Base-by-base conservation (phyloP, 345 rosid genomes). In the Gossypium raimondii region DNA sequence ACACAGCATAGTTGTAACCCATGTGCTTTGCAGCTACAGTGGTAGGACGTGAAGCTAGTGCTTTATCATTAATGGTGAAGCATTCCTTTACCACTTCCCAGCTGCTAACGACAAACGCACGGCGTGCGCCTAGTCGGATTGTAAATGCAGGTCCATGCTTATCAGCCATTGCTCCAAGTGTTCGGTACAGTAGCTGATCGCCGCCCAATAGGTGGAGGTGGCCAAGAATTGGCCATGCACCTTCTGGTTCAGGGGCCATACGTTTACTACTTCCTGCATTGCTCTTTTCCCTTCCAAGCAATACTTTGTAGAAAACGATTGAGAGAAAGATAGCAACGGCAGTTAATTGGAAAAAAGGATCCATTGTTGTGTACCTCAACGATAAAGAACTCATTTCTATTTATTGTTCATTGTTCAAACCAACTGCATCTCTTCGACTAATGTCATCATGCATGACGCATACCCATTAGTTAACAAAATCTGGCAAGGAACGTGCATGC, bases 51-150 rank as follows among this genome's bases (percentile, higher is more conserved):
- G 72, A 45, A 25, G 72, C 72, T 22, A 68, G 41, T 13, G 72
- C 72, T 29, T 25, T 45, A 14, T 67, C 72, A 68, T 68, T 68
- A n/a, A 41, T 41, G 9, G 81, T 45, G 81, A 75, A 75, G 76
- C 82, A 79, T 57, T 79, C 78, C 65, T 79, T 79, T n/a, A 16
- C 76, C 16, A 75, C 53, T 53, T 75, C 78, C 76, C 82, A 79
- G 59, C 69, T 71, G 38, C 82, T 79, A 22, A 79, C 76, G 16
- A 79, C 82, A 71, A 79, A 58, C 50, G 73, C 76, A 55, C 12
- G 11, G 38, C 73, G 76, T 10, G 20, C 41, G 59, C 82, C 77
- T 7, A 80, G 80, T 43, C 58, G 69, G 20, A 76, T 61, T 11
- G 55, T 51, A 61, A 72, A 72, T 6, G 77, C 77, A 48, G 82